Conservation (phyloP, 345 rosid species). For the Citropsis articulata region DNA sequence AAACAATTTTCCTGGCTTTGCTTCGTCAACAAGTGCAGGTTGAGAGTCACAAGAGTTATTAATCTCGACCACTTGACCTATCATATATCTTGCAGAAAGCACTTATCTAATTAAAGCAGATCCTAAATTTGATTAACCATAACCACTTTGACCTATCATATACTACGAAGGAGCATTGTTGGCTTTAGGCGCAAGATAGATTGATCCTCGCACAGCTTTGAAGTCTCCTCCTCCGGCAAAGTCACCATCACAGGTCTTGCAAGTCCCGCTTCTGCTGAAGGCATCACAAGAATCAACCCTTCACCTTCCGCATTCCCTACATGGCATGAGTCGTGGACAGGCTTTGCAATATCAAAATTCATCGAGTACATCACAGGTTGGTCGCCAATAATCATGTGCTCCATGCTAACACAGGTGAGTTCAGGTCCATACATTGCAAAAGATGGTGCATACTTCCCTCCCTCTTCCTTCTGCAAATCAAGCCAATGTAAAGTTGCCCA, state of each 20-base stretch:
- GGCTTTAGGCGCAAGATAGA: slow-evolving; percentile 41
- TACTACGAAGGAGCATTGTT: slow-evolving; percentile 32
- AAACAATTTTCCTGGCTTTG: not conserved
- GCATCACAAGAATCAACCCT: slow-evolving; percentile 53
- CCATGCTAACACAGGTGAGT: slow-evolving; percentile 59
- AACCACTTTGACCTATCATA: not conserved
- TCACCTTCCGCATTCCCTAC: slow-evolving; percentile 42
- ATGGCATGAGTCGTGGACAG: slow-evolving; percentile 50
- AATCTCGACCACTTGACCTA: too few relatives aligned
- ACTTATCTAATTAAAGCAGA: not conserved
- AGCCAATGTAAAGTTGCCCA: slow-evolving; percentile 26
- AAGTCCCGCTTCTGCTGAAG: slow-evolving; percentile 41
- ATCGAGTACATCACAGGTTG: slow-evolving; percentile 37
- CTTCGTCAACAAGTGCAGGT: too few relatives aligned
- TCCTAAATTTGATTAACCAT: not conserved
- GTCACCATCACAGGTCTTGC: slow-evolving; percentile 44
- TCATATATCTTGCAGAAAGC: too few relatives aligned
- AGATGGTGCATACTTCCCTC: slow-evolving; percentile 20
- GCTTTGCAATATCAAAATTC: slow-evolving; percentile 35
- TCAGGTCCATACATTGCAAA: slow-evolving; percentile 45
- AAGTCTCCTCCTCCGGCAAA: slow-evolving; percentile 41
- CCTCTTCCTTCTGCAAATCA: slow-evolving; percentile 20
- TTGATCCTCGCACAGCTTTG: slow-evolving; percentile 37
- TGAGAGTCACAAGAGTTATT: too few relatives aligned
- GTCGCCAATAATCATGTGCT: slow-evolving; percentile 43